Evolutionary conservation across 768 basidiomycete genomes (phyloP), one percentile per base, ranked within the genome.

Genomic region (Russula lepida): DNA sequence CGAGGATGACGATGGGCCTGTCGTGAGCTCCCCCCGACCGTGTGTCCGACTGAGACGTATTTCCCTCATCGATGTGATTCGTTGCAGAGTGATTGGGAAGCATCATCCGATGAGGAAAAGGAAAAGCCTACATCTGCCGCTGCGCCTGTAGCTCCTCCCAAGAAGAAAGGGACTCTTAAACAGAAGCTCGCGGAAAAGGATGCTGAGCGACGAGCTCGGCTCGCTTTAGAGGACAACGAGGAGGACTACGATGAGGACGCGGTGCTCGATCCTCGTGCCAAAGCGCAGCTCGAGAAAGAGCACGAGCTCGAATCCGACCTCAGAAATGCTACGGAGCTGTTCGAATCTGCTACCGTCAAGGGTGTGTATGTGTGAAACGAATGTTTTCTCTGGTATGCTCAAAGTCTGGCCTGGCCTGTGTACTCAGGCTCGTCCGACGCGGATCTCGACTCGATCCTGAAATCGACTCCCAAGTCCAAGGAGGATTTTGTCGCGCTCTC

Each of bases 91-190:
- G 95, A 97, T 74, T 98, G 95, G 95, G 95, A 98, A 68, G 89
- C 78, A 35, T 88, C 88, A 1, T 85, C 85, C 7, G 86, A 88
- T 41, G 91, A 91, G 56, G 82, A 84, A 56, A 77, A 77, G 68
- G 77, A 75, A 62, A 74, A 81, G 50, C 73, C 78, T 6, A 72
- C 77, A 44, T 56, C 81, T 2, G 69, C 77, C 5, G 72, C 78
- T 7, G 71, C 75, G 3, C 66, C 82, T 0, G 81, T 78, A 49
- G 84, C 85, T 19, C 85, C 90, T 4, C 83, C 86, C 2, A 92
- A 90, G 78, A 95, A 97, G 76, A 97, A 94, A 75, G 92, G 91
- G 56, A 90, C 88, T 1, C 73, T 98, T 66, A 97, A 97, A 73
- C 83, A 84, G 21, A 95, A 95, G 72, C 75, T 98, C 2, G 93